A percentile compares a stretch with the other conserved stretches of the same genome.
These are phyloP conservation scores for Zygotorulaspora sp. DNA, from an alignment of 805 yeast species.

Conservation along the genomic window DNA sequence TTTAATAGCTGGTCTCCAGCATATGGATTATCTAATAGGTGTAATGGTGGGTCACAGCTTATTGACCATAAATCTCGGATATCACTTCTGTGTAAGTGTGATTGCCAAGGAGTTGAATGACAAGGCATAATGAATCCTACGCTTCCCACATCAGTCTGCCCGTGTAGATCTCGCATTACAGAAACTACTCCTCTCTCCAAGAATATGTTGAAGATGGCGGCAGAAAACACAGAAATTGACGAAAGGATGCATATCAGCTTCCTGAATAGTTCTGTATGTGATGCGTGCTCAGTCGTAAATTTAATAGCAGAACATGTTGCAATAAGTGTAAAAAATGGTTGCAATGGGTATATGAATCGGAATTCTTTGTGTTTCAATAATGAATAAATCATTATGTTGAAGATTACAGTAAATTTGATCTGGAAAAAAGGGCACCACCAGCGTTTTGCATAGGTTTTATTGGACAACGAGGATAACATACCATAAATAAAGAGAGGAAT, in stretches of 20 bases:
- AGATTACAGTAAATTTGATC: slow-evolving; percentile 34
- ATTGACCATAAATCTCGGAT: slow-evolving; percentile 62
- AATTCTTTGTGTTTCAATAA: slow-evolving; percentile 80
- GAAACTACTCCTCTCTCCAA: slow-evolving; percentile 86
- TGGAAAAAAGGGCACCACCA: slow-evolving; percentile 16
- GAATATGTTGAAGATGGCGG: slow-evolving; percentile 49
- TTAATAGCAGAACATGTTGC: slow-evolving; percentile 39
- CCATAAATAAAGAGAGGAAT: slow-evolving; percentile 59
- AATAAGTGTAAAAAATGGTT: slow-evolving; percentile 62
- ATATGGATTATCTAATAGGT: slow-evolving; percentile 32
- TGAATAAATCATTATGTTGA: slow-evolving; percentile 57
- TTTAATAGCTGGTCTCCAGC: slow-evolving; percentile 33
- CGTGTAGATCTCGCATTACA: slow-evolving; percentile 52
- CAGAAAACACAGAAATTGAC: slow-evolving; percentile 17
- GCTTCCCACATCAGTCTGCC: slow-evolving; percentile 39
- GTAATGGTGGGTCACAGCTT: slow-evolving; percentile 86
- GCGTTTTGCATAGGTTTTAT: slow-evolving; percentile 1
- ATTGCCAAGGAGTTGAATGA: slow-evolving; percentile 95
- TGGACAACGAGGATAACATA: slow-evolving; percentile 21
- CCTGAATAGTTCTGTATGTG: slow-evolving; percentile 1
- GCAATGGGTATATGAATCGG: slow-evolving; percentile 79
- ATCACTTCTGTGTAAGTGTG: slow-evolving; percentile 62
- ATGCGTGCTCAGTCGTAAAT: neutral
- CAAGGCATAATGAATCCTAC: slow-evolving; percentile 91
- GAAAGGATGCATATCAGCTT: slow-evolving; percentile 20